Percentiles rank a stretch among this genome's conserved stretches.
Conservation (phyloP, 2,329 filamentous ascomycete species). For the Aspergillus transmontanensis region DNA sequence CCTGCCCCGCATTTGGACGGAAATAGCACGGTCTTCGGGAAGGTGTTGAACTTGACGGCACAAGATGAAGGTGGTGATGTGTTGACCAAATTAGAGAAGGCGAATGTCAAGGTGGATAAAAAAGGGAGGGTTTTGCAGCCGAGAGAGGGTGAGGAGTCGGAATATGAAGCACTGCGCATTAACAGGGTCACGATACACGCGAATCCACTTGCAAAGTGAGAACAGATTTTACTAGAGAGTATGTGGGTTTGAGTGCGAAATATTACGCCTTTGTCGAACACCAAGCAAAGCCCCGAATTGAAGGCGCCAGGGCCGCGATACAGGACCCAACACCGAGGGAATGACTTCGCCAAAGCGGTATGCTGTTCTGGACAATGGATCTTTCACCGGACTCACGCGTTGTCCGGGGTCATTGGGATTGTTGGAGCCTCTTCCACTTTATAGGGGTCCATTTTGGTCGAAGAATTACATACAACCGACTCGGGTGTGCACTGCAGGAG, state of each 20-base stretch:
- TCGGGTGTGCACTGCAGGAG: background rate
- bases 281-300: background rate
- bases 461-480: background rate
- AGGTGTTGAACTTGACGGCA: constrained; percentile 51
- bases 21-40: constrained; percentile 68
- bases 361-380: background rate
- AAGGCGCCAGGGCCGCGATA: background rate
- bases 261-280: background rate
- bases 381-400: background rate
- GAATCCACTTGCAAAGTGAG: constrained; percentile 63
- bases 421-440: background rate
- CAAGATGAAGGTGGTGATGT: constrained; percentile 50
- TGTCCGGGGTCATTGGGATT: background rate
- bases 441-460: background rate
- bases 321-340: background rate
- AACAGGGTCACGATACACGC: constrained; percentile 63
- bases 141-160: constrained; percentile 39
- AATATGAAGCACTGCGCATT: constrained; percentile 56
- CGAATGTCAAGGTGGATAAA: constrained; percentile 64
- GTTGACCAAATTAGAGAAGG: constrained; percentile 56
- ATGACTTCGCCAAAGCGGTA: background rate
- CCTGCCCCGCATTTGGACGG: constrained; percentile 66
- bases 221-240: background rate
- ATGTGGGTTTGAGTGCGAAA: background rate
- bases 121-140: constrained; percentile 59